A percentile compares a stretch with the other conserved stretches of the same genome.
phyloP scores from a whole-genome alignment of 2,329 filamentous ascomycete genomes.

The Didymella keratinophila region DNA sequence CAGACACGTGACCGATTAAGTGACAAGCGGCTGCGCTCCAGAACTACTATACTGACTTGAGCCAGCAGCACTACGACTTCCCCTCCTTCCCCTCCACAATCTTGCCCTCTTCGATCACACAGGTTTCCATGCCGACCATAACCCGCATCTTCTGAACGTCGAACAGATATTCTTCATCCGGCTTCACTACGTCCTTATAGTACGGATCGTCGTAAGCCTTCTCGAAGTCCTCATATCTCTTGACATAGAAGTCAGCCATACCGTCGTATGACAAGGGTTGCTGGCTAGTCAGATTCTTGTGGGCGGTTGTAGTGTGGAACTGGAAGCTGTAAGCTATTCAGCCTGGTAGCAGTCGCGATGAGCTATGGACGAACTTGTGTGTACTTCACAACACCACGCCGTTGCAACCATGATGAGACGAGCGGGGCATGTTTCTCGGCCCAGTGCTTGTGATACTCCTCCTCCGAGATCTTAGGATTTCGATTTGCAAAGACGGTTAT shows the following conservation, averaged over 20 bases:
- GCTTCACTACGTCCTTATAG: slow-evolving; percentile 31
- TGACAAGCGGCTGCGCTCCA: no score
- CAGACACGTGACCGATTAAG: background rate
- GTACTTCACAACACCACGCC: slow-evolving; percentile 35
- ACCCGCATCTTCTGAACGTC: slow-evolving; percentile 24
- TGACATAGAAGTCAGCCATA: slow-evolving; percentile 38
- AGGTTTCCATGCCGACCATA: slow-evolving; percentile 12
- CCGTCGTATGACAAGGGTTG: slow-evolving; percentile 31
- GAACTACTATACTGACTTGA: no score
- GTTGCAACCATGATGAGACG: slow-evolving; percentile 31
- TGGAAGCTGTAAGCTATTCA: background rate
- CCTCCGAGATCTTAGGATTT: slow-evolving; percentile 31
- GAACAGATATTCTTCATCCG: slow-evolving; percentile 35
- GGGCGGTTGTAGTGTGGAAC: slow-evolving; percentile 34
- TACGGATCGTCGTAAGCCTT: slow-evolving; percentile 34
- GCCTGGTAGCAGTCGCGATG: no score
- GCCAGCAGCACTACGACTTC: no score
- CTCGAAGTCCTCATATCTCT: slow-evolving; percentile 35
- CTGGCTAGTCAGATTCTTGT: slow-evolving; percentile 27
- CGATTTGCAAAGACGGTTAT: slow-evolving; percentile 35
- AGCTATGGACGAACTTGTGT: slow-evolving; percentile 24
- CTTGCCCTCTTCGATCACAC: slow-evolving; percentile 11
- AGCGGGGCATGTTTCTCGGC: slow-evolving; percentile 34
- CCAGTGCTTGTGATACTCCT: slow-evolving; percentile 37
- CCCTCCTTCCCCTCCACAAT: background rate